phyloP scores from a whole-genome alignment of 805 yeast genomes.

The Candida andamanensis region DNA sequence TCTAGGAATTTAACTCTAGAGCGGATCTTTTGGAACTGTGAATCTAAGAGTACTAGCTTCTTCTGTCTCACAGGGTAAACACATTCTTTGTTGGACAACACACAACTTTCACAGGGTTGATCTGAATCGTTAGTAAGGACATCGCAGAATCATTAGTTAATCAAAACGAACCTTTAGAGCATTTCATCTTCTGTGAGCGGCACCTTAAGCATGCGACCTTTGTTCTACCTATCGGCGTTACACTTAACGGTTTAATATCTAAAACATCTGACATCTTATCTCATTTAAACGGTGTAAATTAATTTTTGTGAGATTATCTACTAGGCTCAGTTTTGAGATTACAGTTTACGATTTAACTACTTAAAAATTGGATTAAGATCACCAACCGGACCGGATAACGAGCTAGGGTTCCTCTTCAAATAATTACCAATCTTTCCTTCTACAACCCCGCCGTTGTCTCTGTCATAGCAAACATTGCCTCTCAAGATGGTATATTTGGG shows the following conservation, averaged over 20 bases:
- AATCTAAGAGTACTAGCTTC: constrained; percentile 7
- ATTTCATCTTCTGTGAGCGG: constrained; percentile 9
- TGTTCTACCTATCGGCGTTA: constrained; percentile 9
- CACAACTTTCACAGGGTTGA: constrained; percentile 9
- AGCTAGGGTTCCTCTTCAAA: constrained; percentile 2
- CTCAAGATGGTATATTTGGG: constrained; percentile 41
- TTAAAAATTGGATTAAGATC: background rate
- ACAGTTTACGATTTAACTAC: background rate
- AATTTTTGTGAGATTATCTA: too few relatives aligned
- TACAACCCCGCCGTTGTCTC: constrained; percentile 14
- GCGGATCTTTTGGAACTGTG: constrained; percentile 9
- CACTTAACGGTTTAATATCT: constrained; percentile 9
- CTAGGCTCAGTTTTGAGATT: background rate
- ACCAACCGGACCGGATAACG: background rate
- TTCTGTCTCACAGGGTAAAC: constrained; percentile 9
- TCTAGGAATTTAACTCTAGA: constrained; percentile 6
- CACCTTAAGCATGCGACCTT: constrained; percentile 11
- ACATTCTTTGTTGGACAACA: constrained; percentile 5
- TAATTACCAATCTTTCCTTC: constrained; percentile 1
- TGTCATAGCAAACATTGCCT: constrained; percentile 28
- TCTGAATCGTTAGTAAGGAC: constrained; percentile 6
- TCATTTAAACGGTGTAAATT: too few relatives aligned
- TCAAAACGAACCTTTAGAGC: constrained; percentile 9
- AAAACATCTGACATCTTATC: background rate
- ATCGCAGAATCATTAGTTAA: background rate